Percentiles rank a stretch among this genome's conserved stretches.
Conservation (phyloP, 2,329 filamentous ascomycete genomes). For the Aspergillus floridensis region DNA sequence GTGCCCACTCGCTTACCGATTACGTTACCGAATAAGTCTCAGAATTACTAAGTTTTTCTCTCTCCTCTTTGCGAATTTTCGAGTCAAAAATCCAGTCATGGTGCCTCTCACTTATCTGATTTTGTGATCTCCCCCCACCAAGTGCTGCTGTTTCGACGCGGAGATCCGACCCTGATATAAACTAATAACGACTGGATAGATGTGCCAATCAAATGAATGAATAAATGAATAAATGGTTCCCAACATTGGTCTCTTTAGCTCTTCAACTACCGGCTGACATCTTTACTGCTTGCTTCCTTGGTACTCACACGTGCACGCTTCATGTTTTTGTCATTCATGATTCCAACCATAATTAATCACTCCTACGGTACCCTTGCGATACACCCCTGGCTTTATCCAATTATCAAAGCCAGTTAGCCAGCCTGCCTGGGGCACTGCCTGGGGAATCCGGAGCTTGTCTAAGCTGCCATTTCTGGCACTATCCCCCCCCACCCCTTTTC, state of each 20-base stretch:
- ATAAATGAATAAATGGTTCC: background rate
- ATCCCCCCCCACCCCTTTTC: background rate
- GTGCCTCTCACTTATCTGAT: background rate
- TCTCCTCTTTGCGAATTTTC: background rate
- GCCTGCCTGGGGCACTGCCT: background rate
- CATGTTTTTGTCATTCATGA: background rate
- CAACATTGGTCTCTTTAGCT: background rate
- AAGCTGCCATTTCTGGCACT: slow-evolving; percentile 18
- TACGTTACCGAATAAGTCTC: no score
- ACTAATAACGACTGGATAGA: background rate
- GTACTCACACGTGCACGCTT: background rate
- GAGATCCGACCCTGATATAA: background rate
- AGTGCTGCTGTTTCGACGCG: background rate
- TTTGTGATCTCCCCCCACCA: no score
- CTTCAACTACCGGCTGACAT: background rate
- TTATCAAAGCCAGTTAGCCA: background rate
- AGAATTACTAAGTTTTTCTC: no score
- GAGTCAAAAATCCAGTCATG: background rate
- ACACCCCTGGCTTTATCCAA: background rate
- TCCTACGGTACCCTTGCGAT: background rate
- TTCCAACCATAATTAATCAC: background rate
- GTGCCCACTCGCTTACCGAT: no score
- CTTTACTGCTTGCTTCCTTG: background rate
- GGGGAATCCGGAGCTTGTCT: background rate
- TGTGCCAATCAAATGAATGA: background rate